These are phyloP conservation scores for Epichloe sp. DNA, from an alignment of 2,329 filamentous ascomycete genomes.

Conservation along the genomic window DNA sequence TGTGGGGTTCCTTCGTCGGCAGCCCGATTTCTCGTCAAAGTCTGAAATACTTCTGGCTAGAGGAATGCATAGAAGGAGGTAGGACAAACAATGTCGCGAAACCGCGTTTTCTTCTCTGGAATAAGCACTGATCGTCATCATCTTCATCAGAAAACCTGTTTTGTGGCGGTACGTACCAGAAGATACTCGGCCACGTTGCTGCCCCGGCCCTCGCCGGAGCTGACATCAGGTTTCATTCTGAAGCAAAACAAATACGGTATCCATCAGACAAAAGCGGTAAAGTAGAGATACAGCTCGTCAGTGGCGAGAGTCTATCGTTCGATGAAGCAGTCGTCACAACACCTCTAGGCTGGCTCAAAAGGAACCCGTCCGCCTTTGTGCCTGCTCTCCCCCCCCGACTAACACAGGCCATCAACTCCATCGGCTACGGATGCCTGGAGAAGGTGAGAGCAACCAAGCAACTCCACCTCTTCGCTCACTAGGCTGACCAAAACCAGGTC, in stretches of 20 bases:
- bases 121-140: not conserved
- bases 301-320: slow-evolving; percentile 36
- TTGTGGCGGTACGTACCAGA: slow-evolving; percentile 44
- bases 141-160: slow-evolving; percentile 41
- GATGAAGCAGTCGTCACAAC: slow-evolving; percentile 57
- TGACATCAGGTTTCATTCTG: slow-evolving; percentile 36
- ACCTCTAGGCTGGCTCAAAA: slow-evolving; percentile 57
- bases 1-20: slow-evolving; percentile 62
- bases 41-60: slow-evolving; percentile 64
- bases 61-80: slow-evolving; percentile 65
- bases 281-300: slow-evolving; percentile 29
- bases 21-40: slow-evolving; percentile 51
- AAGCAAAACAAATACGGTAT: slow-evolving; percentile 30
- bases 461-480: not conserved
- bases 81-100: slow-evolving; percentile 8
- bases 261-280: slow-evolving; percentile 15
- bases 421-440: slow-evolving; percentile 59
- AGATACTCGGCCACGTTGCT: slow-evolving; percentile 44
- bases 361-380: slow-evolving; percentile 44
- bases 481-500: slow-evolving; percentile 19
- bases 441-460: slow-evolving; percentile 33
- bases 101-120: no score
- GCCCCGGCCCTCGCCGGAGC: slow-evolving; percentile 42
- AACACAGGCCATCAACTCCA: slow-evolving; percentile 45
- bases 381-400: slow-evolving; percentile 47